A percentile compares a stretch with the other conserved stretches of the same genome.
These are phyloP conservation scores for Collybiopsis luxurians DNA, from an alignment of 768 basidiomycete species.

Conservation along the genomic window DNA sequence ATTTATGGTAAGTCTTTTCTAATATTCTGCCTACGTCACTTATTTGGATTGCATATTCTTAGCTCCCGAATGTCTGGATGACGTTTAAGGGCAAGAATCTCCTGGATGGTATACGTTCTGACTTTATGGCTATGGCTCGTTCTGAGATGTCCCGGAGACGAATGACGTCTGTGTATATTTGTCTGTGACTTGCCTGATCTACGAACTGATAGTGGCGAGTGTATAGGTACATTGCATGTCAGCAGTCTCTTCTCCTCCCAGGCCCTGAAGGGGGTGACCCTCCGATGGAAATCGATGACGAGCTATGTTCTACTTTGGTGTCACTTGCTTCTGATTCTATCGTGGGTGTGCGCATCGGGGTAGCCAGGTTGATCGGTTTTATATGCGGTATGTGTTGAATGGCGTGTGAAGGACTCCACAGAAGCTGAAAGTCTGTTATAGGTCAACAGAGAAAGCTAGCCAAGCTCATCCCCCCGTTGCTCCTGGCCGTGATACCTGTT, in stretches of 20 bases:
- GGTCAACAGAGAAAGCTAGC: not conserved
- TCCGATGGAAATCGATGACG: conserved; percentile 38
- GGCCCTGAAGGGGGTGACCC: conserved; percentile 30
- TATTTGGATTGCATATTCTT: conserved; percentile 12
- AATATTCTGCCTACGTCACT: conserved; percentile 8
- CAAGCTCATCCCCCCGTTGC: not conserved
- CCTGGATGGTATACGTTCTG: conserved; percentile 34
- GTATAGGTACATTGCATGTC: conserved; percentile 70
- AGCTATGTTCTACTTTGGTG: conserved; percentile 54
- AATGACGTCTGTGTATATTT: conserved; percentile 58
- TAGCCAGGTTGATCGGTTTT: conserved; percentile 68
- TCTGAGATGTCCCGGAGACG: conserved; percentile 55
- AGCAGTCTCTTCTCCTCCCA: conserved; percentile 53
- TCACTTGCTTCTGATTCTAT: conserved; percentile 64
- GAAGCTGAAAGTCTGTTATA: not conserved
- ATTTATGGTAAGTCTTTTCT: conserved; percentile 47
- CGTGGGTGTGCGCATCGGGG: conserved; percentile 81
- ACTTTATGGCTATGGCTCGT: conserved; percentile 42
- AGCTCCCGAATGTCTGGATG: conserved; percentile 50
- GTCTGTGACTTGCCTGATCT: conserved; percentile 6
- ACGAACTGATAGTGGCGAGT: conserved; percentile 1
- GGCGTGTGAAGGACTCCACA: not conserved
- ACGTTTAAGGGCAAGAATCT: conserved; percentile 33
- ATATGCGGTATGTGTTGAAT: conserved; percentile 47
- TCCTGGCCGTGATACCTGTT: conserved; percentile 36